Evolutionary conservation across 495 filamentous ascomycete species (phyloP), one percentile per base, ranked within the genome.

Genomic region (Aspergillus cavernicola): DNA sequence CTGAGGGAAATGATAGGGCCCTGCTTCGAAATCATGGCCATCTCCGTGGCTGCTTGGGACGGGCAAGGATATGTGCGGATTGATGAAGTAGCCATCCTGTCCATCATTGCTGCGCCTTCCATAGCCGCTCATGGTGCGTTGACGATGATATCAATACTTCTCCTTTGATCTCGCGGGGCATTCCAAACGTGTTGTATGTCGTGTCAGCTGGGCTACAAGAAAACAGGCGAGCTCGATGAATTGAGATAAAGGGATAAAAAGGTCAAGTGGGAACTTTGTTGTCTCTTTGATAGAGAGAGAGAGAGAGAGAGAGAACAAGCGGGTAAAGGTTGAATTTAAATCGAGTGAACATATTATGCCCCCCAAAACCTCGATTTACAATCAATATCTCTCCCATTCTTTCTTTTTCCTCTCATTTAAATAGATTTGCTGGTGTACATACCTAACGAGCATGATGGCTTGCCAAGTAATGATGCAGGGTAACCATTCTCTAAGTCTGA

Each of bases 71-170:
- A 71, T 57, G 38, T 68, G 68, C 15, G 67, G 70, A 26, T 67
- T 71, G 55, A 75, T 64, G 41, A 69, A 58, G 59, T 73, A 75
- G 35, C 54, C 58, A 31, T 72, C 72, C 26, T 62, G 64, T 18
- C 61, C 62, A 32, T 73, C 71, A 54, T 63, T 64, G 31, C 50
- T 56, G 46, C 70, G 70, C 45, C 66, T 72, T 52, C 64, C 60
- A 54, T 66, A 73, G 40, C 61, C 68, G 57, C 67, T 69, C 72
- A 73, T 75, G 28, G 29, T 66, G 53, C 13, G 10, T 15, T 47
- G 26, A 3, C 16, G 9, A 22, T 2, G 15, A 32, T 31, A 18
- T 13, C 20, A 7, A 26, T 26, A 12, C 10, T 26, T 42, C 12
- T 11, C 2, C 15, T 20, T 39, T 39, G 36, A 16, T 39, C 19